phyloP scores from a whole-genome alignment of 768 basidiomycete genomes.

The Hortiboletus flavorubellus region DNA sequence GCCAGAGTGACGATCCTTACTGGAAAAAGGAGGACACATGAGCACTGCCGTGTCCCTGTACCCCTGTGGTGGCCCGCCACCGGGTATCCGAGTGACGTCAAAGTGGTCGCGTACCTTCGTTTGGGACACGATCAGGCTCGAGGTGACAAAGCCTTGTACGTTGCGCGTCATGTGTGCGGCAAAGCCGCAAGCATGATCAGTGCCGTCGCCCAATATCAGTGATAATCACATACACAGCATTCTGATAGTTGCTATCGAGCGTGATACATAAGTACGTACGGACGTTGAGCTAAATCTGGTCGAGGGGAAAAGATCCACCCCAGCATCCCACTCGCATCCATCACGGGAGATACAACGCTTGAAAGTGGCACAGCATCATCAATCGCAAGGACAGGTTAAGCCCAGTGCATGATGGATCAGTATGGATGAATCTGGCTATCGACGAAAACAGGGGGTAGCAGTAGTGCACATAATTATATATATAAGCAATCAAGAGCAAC shows the following conservation, averaged over 20 bases:
- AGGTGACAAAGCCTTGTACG: background rate
- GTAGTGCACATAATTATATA: conserved; percentile 10
- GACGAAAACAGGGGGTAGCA: conserved; percentile 1
- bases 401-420: background rate
- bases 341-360: background rate
- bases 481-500: background rate
- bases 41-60: background rate
- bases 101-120: too few species aligned
- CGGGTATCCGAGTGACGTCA: background rate
- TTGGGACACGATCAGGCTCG: background rate
- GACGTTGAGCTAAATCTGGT: background rate
- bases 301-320: background rate
- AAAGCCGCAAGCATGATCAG: background rate
- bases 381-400: background rate
- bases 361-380: background rate
- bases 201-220: background rate
- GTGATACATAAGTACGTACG: too few species aligned
- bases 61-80: background rate
- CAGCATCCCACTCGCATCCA: background rate
- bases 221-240: background rate
- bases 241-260: background rate
- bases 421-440: background rate
- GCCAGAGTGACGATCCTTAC: background rate
- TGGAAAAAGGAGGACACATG: background rate
- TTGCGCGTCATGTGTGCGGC: too few species aligned